phyloP scores from a whole-genome alignment of 257 asterid genomes.

The Nicotiana knightiana region DNA sequence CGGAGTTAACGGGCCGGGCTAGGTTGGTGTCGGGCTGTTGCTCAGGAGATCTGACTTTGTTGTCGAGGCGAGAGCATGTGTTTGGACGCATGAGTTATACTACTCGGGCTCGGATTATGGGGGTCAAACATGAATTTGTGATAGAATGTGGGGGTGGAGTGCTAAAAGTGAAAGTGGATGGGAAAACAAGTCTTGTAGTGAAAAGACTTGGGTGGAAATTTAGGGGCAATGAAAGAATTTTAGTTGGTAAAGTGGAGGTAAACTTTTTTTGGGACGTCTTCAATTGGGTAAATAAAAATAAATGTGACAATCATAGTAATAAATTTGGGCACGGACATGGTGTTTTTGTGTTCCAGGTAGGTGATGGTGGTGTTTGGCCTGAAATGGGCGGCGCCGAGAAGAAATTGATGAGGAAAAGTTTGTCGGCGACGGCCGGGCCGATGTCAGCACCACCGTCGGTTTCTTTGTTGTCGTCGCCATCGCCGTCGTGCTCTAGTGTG shows the following conservation, averaged over 20 bases:
- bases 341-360: slow-evolving; percentile 32
- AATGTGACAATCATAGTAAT: background rate
- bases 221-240: slow-evolving; percentile 33
- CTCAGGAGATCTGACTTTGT: slow-evolving; percentile 12
- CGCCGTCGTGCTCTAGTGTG: slow-evolving; percentile 35
- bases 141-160: slow-evolving; percentile 32
- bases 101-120: slow-evolving; percentile 23
- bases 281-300: slow-evolving; percentile 25
- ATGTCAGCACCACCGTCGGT: background rate
- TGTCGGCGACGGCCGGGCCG: slow-evolving; percentile 9
- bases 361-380: slow-evolving; percentile 36
- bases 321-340: slow-evolving; percentile 22
- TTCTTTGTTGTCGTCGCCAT: slow-evolving; percentile 14
- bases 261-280: slow-evolving; percentile 36
- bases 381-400: slow-evolving; percentile 37
- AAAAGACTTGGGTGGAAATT: slow-evolving; percentile 36
- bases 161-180: slow-evolving; percentile 32
- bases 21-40: slow-evolving; percentile 10
- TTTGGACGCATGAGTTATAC: slow-evolving; percentile 26
- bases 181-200: slow-evolving; percentile 21
- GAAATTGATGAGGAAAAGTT: slow-evolving; percentile 32
- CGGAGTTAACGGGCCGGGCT: slow-evolving; percentile 12
- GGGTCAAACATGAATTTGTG: slow-evolving; percentile 28
- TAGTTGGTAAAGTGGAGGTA: slow-evolving; percentile 26
- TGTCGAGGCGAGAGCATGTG: slow-evolving; percentile 31